Percentiles rank a stretch among this genome's conserved stretches.
These are phyloP conservation scores for Pseudomonodictys pantanalensis DNA, from an alignment of 495 filamentous ascomycete species.

Conservation along the genomic window DNA sequence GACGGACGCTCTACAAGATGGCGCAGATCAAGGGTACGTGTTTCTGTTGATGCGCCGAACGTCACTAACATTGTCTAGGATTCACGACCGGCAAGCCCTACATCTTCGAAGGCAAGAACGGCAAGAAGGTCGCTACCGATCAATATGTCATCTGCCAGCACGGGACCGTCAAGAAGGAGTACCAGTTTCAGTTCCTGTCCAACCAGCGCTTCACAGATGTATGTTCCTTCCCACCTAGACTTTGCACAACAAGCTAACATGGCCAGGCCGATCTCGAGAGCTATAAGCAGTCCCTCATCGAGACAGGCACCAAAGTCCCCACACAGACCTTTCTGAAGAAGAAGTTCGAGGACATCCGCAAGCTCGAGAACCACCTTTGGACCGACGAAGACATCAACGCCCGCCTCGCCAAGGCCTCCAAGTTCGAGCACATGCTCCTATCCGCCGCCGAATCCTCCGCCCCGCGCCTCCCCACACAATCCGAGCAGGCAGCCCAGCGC, in stretches of 20 bases:
- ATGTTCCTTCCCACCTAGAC: not conserved
- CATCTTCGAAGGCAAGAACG: slow-evolving; percentile 33
- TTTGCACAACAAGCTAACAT: slow-evolving; percentile 34
- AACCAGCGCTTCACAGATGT: slow-evolving; percentile 29
- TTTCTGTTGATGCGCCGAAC: not conserved
- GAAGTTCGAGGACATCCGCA: slow-evolving; percentile 81
- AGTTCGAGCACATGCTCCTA: slow-evolving; percentile 43
- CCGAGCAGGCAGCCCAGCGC: slow-evolving; percentile 62
- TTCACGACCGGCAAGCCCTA: slow-evolving; percentile 78
- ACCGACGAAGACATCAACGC: slow-evolving; percentile 73
- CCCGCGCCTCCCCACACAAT: not conserved
- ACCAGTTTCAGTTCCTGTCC: slow-evolving; percentile 21
- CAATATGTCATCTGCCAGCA: slow-evolving; percentile 27
- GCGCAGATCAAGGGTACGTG: slow-evolving; percentile 75
- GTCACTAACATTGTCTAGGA: slow-evolving; percentile 52
- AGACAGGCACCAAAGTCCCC: slow-evolving; percentile 69
- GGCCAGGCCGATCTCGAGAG: slow-evolving; percentile 72
- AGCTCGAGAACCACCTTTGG: slow-evolving; percentile 71
- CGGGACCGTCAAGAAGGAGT: slow-evolving; percentile 27
- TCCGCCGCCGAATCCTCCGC: slow-evolving; percentile 15
- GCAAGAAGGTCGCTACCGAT: slow-evolving; percentile 18
- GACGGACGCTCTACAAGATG: slow-evolving; percentile 76
- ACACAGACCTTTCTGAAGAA: slow-evolving; percentile 59
- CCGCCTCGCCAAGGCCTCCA: slow-evolving; percentile 66
- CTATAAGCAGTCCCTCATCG: slow-evolving; percentile 71